A percentile compares a stretch with the other conserved stretches of the same genome.
Conservation (phyloP, 495 filamentous ascomycete species). For the Penicillium coffeae region DNA sequence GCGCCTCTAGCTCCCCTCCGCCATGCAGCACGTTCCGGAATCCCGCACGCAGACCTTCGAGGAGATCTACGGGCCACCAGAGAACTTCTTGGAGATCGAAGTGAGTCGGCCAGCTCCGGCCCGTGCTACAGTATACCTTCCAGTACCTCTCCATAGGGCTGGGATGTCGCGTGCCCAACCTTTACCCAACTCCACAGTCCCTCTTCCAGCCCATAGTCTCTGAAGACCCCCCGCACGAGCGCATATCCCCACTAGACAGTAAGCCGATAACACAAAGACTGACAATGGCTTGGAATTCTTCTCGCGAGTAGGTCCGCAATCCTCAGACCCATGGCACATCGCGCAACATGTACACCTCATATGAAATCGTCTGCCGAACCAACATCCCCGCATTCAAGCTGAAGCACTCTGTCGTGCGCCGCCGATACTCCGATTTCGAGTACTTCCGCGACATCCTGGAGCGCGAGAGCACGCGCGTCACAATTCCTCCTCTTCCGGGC, state of each 20-base stretch:
- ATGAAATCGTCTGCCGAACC: conserved; percentile 93
- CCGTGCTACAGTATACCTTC: too few relatives aligned
- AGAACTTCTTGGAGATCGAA: conserved; percentile 98
- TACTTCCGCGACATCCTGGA: conserved; percentile 98
- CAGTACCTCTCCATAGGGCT: too few relatives aligned
- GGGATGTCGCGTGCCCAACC: conserved; percentile 15
- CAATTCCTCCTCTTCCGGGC: conserved; percentile 90
- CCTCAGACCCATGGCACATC: conserved; percentile 94
- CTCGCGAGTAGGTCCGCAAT: conserved; percentile 68
- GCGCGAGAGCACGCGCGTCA: conserved; percentile 88
- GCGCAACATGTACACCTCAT: conserved; percentile 96
- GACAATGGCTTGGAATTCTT: not conserved
- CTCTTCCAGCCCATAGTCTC: not conserved
- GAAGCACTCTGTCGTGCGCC: conserved; percentile 75
- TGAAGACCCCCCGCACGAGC: too few relatives aligned
- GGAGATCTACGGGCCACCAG: conserved; percentile 97
- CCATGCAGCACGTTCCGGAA: conserved; percentile 79
- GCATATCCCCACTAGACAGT: too few relatives aligned
- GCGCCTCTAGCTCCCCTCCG: conserved; percentile 20
- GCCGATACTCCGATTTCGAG: conserved; percentile 96
- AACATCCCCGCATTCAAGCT: conserved; percentile 99
- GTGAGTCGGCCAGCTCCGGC: conserved; percentile 40
- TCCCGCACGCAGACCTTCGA: conserved; percentile 91
- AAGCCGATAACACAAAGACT: too few relatives aligned
- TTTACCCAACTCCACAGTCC: conserved; percentile 2